These are phyloP conservation scores for Xylaria sp. DNA, from an alignment of 2,329 filamentous ascomycete species.

Conservation along the genomic window DNA sequence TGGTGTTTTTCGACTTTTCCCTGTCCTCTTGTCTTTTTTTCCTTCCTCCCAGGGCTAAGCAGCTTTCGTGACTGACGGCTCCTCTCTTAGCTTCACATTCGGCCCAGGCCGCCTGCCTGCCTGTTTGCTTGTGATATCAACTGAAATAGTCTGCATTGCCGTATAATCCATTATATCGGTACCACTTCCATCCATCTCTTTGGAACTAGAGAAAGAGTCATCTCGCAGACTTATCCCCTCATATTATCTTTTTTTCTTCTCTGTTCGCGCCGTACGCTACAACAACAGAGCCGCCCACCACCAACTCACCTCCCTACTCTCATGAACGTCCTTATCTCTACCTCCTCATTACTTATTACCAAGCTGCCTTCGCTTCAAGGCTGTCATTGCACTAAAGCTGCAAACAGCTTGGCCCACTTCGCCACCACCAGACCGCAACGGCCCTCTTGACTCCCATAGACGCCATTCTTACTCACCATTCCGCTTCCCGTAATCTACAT, in stretches of 20 bases:
- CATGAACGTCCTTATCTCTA: too few relatives aligned
- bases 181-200: neutral
- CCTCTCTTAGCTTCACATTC: neutral
- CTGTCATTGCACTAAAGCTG: neutral
- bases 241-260: neutral
- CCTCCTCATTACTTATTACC: too few relatives aligned
- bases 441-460: neutral
- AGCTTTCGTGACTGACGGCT: neutral
- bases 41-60: neutral
- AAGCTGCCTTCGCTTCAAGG: neutral
- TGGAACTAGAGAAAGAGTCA: neutral
- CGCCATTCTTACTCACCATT: conserved; percentile 8
- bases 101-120: neutral
- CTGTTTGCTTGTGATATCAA: neutral
- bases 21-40: neutral
- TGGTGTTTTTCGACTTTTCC: neutral
- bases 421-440: conserved; percentile 1
- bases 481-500: conserved; percentile 4
- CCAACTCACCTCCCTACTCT: too few relatives aligned
- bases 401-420: neutral
- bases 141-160: neutral
- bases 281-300: too few relatives aligned
- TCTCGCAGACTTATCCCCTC: neutral
- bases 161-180: neutral
- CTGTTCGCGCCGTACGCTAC: too few relatives aligned